A percentile compares a stretch with the other conserved stretches of the same genome.
These are phyloP conservation scores for Lonicera japonica DNA, from an alignment of 129 eudicot species.

Conservation along the genomic window DNA sequence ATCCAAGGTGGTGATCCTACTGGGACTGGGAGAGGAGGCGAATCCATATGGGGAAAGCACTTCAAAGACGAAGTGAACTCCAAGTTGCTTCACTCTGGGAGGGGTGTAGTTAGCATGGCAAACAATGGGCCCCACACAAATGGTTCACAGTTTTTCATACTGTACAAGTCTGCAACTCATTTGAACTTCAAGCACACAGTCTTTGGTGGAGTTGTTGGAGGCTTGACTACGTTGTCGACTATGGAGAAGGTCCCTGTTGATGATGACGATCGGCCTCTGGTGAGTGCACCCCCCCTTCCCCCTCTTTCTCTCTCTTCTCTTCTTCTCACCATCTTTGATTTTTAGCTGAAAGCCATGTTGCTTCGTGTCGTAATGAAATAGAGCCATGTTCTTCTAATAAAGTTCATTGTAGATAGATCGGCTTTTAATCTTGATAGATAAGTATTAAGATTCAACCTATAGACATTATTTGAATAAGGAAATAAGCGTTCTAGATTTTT, in stretches of 20 bases:
- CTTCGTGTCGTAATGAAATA: too few species aligned
- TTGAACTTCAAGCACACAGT: slow-evolving; percentile 93
- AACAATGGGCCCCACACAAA: slow-evolving; percentile 94
- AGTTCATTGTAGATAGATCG: too few species aligned
- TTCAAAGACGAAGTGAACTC: slow-evolving; percentile 93
- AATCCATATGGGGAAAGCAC: slow-evolving; percentile 95
- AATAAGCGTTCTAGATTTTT: too few species aligned
- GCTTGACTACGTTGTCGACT: slow-evolving; percentile 65
- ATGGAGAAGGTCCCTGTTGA: slow-evolving; percentile 98
- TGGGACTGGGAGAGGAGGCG: slow-evolving; percentile 95
- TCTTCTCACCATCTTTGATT: neutral
- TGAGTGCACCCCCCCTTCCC: slow-evolving; percentile 22
- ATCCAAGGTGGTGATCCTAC: slow-evolving; percentile 99
- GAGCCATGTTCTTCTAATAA: too few species aligned
- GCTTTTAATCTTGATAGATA: too few species aligned
- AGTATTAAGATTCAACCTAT: too few species aligned
- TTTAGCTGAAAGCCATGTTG: neutral
- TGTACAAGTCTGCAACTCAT: slow-evolving; percentile 92
- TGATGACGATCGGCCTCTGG: slow-evolving; percentile 91
- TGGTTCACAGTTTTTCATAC: slow-evolving; percentile 94
- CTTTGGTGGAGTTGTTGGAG: slow-evolving; percentile 96
- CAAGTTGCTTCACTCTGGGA: slow-evolving; percentile 86
- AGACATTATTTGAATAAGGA: too few species aligned
- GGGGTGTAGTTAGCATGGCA: slow-evolving; percentile 99
- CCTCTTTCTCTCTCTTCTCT: neutral